phyloP scores from a whole-genome alignment of 306 rosid genomes.

The Acacia melanoxylon region DNA sequence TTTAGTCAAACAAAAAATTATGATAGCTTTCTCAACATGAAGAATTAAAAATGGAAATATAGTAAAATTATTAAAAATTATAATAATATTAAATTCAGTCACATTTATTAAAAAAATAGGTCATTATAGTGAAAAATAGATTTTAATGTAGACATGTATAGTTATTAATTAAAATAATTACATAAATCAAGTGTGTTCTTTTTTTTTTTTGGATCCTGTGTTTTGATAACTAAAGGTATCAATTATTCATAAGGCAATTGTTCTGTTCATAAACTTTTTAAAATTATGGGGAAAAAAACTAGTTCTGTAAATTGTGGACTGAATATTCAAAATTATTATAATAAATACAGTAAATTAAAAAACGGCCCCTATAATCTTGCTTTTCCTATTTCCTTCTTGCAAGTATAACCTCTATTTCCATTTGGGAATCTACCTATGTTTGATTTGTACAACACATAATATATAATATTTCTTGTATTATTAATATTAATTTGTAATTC shows the following conservation, averaged over 20 bases:
- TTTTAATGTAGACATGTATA: not conserved
- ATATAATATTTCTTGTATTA: not conserved
- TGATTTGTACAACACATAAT: not conserved
- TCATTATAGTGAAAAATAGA: not conserved
- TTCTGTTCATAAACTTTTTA: not conserved
- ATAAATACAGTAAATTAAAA: not conserved
- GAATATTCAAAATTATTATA: not conserved
- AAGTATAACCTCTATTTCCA: not conserved
- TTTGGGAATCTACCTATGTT: not conserved
- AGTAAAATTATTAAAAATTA: no score
- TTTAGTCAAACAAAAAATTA: not conserved
- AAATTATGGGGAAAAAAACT: no score
- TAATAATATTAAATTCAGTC: no score
- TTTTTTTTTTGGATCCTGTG: not conserved
- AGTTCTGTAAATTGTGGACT: not conserved
- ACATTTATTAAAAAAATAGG: no score
- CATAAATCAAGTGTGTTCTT: not conserved
- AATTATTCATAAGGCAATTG: not conserved
- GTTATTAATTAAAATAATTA: not conserved
- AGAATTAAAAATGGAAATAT: no score
- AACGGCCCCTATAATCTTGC: not conserved
- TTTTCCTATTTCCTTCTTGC: not conserved
- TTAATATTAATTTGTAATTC: not conserved
- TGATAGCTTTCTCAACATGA: not conserved
- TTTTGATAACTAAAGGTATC: not conserved